Conservation (phyloP, 495 filamentous ascomycete genomes). For the Penicillium coprophilum region DNA sequence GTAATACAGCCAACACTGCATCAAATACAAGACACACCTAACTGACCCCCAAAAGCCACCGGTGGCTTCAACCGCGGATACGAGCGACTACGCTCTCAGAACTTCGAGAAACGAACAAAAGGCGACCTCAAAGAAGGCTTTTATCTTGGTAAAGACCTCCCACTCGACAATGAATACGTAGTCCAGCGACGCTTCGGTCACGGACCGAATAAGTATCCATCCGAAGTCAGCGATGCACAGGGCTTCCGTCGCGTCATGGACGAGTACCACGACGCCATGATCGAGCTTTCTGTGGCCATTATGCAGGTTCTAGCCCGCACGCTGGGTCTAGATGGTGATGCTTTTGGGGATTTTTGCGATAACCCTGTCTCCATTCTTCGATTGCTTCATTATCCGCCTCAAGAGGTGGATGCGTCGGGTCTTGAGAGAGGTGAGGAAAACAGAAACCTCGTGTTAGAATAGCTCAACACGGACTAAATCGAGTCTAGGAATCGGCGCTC, state of each 20-base stretch:
- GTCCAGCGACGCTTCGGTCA: slow-evolving; percentile 33
- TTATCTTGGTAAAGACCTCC: slow-evolving; percentile 41
- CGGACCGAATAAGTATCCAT: slow-evolving; percentile 50
- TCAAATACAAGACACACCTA: neutral
- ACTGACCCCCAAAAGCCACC: slow-evolving; percentile 12
- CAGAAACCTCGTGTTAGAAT: neutral
- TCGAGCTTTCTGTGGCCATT: slow-evolving; percentile 24
- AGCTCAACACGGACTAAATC: neutral
- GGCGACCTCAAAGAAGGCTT: slow-evolving; percentile 51
- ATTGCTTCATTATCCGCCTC: slow-evolving; percentile 50
- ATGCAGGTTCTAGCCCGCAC: slow-evolving; percentile 41
- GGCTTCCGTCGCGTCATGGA: slow-evolving; percentile 33
- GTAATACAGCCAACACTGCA: slow-evolving; percentile 6
- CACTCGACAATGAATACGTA: slow-evolving; percentile 31
- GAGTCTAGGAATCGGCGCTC: slow-evolving; percentile 45
- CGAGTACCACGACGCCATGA: slow-evolving; percentile 27
- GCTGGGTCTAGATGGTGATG: slow-evolving; percentile 35
- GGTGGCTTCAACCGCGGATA: slow-evolving; percentile 40
- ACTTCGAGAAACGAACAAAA: slow-evolving; percentile 35
- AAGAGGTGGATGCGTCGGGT: slow-evolving; percentile 30
- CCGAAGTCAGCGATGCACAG: slow-evolving; percentile 29
- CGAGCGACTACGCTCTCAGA: slow-evolving; percentile 43
- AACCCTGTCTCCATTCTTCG: slow-evolving; percentile 38
- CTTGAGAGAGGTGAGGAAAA: slow-evolving; percentile 15
- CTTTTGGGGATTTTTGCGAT: slow-evolving; percentile 40